These are phyloP conservation scores for Trichophyton schoenleinii DNA, from an alignment of 2,329 filamentous ascomycete species.

Conservation along the genomic window DNA sequence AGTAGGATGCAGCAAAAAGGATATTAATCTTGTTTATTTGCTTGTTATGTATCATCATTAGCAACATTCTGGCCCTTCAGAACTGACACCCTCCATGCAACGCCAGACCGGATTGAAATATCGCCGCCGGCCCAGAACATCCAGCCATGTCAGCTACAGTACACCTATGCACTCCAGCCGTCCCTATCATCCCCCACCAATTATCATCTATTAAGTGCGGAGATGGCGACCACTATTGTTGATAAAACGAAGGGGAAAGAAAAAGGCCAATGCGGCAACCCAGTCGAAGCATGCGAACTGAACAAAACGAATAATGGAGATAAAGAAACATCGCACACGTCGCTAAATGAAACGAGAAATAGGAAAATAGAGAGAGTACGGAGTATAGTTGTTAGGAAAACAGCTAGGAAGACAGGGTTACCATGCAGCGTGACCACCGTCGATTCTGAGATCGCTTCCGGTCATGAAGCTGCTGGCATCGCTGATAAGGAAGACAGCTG, in stretches of 20 bases:
- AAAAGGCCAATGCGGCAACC: background rate
- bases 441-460: conserved; percentile 41
- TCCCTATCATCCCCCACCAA: background rate
- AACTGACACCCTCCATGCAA: background rate
- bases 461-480: conserved; percentile 45
- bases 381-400: background rate
- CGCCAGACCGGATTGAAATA: background rate
- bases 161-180: too few species aligned
- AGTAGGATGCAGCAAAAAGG: background rate
- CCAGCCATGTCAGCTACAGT: background rate
- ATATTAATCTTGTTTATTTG: background rate
- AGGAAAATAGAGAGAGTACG: background rate
- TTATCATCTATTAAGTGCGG: background rate
- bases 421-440: conserved; percentile 44
- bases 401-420: conserved; percentile 18
- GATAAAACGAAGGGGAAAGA: background rate
- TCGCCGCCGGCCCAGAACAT: background rate
- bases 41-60: background rate
- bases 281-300: background rate
- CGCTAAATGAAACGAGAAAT: background rate
- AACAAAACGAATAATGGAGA: background rate
- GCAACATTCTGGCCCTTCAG: background rate
- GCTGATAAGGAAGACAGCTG: conserved; percentile 36
- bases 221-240: background rate
- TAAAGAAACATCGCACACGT: background rate